Conservation (phyloP, 257 asterid genomes). For the Capsicum baccatum region DNA sequence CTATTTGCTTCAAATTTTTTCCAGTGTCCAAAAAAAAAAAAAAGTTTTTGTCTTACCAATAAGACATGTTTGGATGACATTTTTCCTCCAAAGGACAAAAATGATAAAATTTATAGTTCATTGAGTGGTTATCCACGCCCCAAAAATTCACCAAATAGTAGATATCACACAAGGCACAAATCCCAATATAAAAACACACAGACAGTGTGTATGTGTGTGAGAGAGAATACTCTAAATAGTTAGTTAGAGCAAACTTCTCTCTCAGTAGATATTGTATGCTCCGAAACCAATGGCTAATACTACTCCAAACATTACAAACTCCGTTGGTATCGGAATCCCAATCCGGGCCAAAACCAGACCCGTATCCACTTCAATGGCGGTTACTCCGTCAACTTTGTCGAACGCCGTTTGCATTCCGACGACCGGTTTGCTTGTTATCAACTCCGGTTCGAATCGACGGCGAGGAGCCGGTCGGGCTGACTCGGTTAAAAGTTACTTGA, state of each 20-base stretch:
- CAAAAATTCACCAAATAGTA: too few relatives aligned
- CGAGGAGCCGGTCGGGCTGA: slow-evolving; percentile 28
- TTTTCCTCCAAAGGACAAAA: slow-evolving; percentile 13
- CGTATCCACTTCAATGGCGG: slow-evolving; percentile 9
- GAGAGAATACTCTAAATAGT: neutral
- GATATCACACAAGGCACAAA: slow-evolving; percentile 9
- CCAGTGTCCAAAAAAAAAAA: too few relatives aligned
- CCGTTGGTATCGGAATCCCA: slow-evolving; percentile 28
- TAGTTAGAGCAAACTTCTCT: too few relatives aligned
- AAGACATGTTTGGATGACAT: neutral
- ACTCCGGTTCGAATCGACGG: slow-evolving; percentile 24
- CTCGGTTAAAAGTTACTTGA: slow-evolving; percentile 24
- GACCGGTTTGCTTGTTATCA: slow-evolving; percentile 22
- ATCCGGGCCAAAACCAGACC: slow-evolving; percentile 27
- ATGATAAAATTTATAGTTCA: neutral
- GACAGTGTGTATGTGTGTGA: neutral
- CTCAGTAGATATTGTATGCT: slow-evolving; percentile 32
- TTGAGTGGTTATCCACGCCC: slow-evolving; percentile 20
- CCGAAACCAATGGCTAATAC: slow-evolving; percentile 49
- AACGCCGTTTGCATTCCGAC: slow-evolving; percentile 12
- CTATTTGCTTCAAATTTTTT: too few relatives aligned
- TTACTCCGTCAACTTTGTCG: neutral
- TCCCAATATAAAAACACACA: neutral
- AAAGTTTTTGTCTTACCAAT: too few relatives aligned
- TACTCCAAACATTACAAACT: slow-evolving; percentile 26